Conservation (phyloP, 2,329 filamentous ascomycete genomes). For the Calonectria naviculata region DNA sequence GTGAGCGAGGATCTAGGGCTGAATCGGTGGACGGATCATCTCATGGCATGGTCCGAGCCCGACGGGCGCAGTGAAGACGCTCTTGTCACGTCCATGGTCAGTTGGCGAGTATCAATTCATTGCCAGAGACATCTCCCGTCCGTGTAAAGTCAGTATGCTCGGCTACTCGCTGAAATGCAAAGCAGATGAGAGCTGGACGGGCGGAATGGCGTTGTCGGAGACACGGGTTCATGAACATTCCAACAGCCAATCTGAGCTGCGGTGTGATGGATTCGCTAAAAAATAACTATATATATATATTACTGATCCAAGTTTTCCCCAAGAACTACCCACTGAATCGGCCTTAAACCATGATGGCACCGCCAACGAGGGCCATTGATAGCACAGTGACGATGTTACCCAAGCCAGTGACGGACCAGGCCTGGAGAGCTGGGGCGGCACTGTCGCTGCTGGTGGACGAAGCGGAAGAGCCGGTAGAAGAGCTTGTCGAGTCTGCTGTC, state of each 20-base stretch:
- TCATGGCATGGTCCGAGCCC: constrained; percentile 1
- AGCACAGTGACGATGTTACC: constrained; percentile 37
- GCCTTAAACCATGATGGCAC: constrained; percentile 42
- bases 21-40: constrained; percentile 6
- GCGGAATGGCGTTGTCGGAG: neutral
- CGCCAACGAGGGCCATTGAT: constrained; percentile 43
- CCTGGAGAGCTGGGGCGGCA: constrained; percentile 40
- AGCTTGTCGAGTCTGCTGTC: constrained; percentile 19
- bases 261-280: neutral
- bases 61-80: neutral
- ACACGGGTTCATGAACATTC: neutral
- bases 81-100: neutral
- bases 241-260: neutral
- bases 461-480: constrained; percentile 33
- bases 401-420: constrained; percentile 36
- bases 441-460: constrained; percentile 31
- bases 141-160: neutral
- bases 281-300: neutral
- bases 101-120: neutral
- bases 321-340: neutral
- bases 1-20: constrained; percentile 6
- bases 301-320: neutral
- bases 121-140: neutral
- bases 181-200: neutral
- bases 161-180: neutral